Evolutionary conservation across 2,329 filamentous ascomycete genomes (phyloP), one percentile per base, ranked within the genome.

Genomic region (Acrocalymma vagum): DNA sequence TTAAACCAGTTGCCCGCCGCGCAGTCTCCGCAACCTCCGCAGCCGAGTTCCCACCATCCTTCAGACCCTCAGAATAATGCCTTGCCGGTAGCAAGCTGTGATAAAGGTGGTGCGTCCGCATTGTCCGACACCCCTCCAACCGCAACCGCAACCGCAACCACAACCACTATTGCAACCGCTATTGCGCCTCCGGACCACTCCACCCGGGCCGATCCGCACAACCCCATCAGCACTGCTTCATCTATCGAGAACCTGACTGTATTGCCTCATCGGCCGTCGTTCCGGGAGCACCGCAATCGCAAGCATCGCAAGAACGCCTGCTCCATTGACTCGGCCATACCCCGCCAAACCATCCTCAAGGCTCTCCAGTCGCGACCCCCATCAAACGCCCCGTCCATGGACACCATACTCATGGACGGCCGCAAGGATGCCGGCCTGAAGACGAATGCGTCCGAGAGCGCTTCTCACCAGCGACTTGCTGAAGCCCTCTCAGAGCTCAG

Each of bases 331-430:
- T 78, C 78, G 31, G 51, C 51, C 7, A 77, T 92, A 53, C 88
- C 89, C 9, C 84, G 84, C 50, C 89, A 93, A 72, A 93, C 89
- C 40, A 84, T 91, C 61, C 83, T 92, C 75, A 92, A 94, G 73
- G 88, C 88, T 5, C 73, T 93, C 53, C 87, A 87, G 40, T 91
- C 88, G 16, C 71, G 75, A 24, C 69, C 74, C 13, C 72, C 74
- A 10, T 80, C 85, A 37, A 79, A 86, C 63, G 77, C 83, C 32
- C 78, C 86, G 15, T 83, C 84, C 18, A 71, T 88, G 48, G 73
- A 79, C 69, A 76, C 78, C 44, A 80, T 89, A 72, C 69, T 85
- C 36, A 79, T 65, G 59, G 55, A 60, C 10, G 47, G 46, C n/a
- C 41, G 77, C 38, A 69, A 72, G 39, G 74, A 76, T 38, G 53